phyloP scores from a whole-genome alignment of 768 basidiomycete species.

The Jaapia argillacea region DNA sequence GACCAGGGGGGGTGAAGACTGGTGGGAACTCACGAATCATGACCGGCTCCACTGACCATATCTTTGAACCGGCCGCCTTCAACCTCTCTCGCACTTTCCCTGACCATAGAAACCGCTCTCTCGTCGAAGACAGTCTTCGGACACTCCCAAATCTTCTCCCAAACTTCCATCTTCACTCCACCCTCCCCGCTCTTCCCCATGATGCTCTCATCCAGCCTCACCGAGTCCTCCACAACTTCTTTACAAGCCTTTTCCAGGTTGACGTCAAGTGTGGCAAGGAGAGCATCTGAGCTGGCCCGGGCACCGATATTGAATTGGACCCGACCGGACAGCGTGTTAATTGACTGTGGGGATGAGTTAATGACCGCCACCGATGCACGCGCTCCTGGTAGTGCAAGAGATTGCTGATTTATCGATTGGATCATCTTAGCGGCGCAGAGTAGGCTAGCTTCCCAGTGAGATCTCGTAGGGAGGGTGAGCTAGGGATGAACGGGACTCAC shows the following conservation, averaged over 20 bases:
- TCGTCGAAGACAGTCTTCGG: constrained; percentile 3
- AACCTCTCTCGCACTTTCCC: constrained; percentile 1
- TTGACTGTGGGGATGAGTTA: constrained; percentile 6
- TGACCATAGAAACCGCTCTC: constrained; percentile 3
- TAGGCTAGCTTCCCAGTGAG: too few relatives aligned
- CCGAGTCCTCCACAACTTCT: not conserved
- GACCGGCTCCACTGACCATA: constrained; percentile 8
- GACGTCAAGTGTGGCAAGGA: not conserved
- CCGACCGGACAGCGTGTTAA: constrained; percentile 7
- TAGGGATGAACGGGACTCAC: not conserved
- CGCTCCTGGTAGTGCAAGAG: constrained; percentile 6
- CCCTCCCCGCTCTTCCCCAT: not conserved
- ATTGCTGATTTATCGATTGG: constrained; percentile 5
- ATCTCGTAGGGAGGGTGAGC: not conserved
- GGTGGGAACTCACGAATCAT: constrained; percentile 7
- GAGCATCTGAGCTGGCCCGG: not conserved
- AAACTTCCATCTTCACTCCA: not conserved
- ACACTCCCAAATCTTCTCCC: not conserved
- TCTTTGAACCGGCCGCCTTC: constrained; percentile 2
- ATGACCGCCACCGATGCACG: constrained; percentile 4
- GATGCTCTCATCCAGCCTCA: not conserved
- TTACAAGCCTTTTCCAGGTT: not conserved
- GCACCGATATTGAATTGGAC: constrained; percentile 7
- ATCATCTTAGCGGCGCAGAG: constrained; percentile 12
- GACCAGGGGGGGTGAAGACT: not conserved